Evolutionary conservation across 2,329 filamentous ascomycete species (phyloP), one percentile per base, ranked within the genome.

Genomic region (Botryotinia globosa): DNA sequence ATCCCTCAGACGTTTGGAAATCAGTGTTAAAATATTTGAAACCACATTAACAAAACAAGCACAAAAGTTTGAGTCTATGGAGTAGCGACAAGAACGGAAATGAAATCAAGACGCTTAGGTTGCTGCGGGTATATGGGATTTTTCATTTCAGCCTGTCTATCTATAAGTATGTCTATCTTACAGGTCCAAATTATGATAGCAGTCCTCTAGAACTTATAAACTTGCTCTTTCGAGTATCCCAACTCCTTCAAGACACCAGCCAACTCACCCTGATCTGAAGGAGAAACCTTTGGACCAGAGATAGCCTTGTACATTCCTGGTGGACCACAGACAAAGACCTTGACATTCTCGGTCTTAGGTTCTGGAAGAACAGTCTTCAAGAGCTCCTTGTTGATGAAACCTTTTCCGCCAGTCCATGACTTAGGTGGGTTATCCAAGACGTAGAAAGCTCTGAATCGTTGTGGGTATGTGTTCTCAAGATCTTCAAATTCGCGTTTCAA

Each of bases 391-490:
- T 84, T 92, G 81, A 99, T 91, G 85, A 86, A 91, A 75, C 96
- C 96, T 82, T 90, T 92, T 80, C 87, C 89, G 77, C 93, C 92
- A 72, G 83, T 83, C 94, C 94, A 97, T 73, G 87, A 87, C 85
- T 93, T 88, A 65, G 92, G 92, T 66, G 89, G 92, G 80, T 95
- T 93, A 85, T 97, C 93, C 54, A 99, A 88, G 69, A 94, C 88
- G 85, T 98, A 98, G 85, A 98, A 98, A 73, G 93, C 94, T 79
- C 93, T 90, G 91, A 99, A 98, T 76, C 94, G 92, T 84, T 94
- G 92, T 29, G 96, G 96, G 85, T 94, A 97, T 67, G 92, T 94
- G 87, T 98, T 97, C 87, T 98, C 96, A 73, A 99, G 88, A 75
- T 94, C 85, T 73, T 92, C 87, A 72, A 95, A 89, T 85, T 99